Percentiles rank a stretch among this genome's conserved stretches.
phyloP scores from a whole-genome alignment of 2,329 filamentous ascomycete species.

The Cryphonectria parasitica region DNA sequence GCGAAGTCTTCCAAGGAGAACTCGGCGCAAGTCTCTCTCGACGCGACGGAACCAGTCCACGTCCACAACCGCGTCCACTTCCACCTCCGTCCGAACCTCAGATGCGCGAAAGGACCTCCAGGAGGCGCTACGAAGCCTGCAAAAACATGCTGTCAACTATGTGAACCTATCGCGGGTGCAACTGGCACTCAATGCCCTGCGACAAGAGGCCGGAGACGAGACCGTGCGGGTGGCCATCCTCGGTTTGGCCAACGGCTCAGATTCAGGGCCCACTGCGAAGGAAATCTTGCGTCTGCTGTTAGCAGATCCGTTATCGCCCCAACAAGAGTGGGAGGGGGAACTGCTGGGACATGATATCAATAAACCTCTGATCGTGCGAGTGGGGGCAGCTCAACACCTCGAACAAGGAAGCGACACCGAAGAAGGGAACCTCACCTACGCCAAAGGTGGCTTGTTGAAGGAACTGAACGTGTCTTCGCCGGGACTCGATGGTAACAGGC shows the following conservation, averaged over 20 bases:
- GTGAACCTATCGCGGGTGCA: constrained; percentile 72
- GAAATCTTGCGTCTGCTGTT: constrained; percentile 70
- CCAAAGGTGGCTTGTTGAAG: constrained; percentile 51
- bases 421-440: constrained; percentile 45
- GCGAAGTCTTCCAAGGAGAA: constrained; percentile 19
- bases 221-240: constrained; percentile 63
- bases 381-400: constrained; percentile 42
- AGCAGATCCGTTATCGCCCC: constrained; percentile 68
- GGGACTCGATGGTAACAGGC: constrained; percentile 59
- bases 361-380: constrained; percentile 66
- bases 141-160: constrained; percentile 62
- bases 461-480: constrained; percentile 68
- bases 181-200: constrained; percentile 69
- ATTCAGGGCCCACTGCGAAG: constrained; percentile 56
- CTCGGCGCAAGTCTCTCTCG: constrained; percentile 26
- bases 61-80: constrained; percentile 8
- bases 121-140: constrained; percentile 61
- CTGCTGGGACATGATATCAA: constrained; percentile 55
- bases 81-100: constrained; percentile 4
- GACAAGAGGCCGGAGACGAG: constrained; percentile 59
- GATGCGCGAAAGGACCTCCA: constrained; percentile 59
- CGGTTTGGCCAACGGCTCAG: constrained; percentile 46
- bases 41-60: constrained; percentile 35
- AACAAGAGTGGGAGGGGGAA: constrained; percentile 69
- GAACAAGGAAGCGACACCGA: constrained; percentile 37